phyloP scores from a whole-genome alignment of 2,329 filamentous ascomycete species.

The Elsinoe batatas region DNA sequence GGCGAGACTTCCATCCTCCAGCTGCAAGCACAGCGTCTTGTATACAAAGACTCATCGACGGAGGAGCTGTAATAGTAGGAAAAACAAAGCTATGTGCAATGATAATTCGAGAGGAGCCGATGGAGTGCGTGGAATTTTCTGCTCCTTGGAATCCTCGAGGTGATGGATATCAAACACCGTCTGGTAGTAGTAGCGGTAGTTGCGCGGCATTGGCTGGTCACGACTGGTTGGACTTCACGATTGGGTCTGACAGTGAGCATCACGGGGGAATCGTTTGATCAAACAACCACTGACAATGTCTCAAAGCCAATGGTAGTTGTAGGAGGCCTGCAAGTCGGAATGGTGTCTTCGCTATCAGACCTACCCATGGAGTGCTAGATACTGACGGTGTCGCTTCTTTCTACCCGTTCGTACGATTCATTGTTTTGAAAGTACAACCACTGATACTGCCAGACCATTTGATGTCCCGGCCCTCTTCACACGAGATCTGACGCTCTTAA shows the following conservation, averaged over 20 bases:
- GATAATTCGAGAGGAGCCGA: slow-evolving; percentile 22
- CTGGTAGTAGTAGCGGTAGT: slow-evolving; percentile 26
- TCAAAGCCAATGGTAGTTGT: not conserved
- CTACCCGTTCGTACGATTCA: not conserved
- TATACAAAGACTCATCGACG: slow-evolving; percentile 27
- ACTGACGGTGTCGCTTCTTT: not conserved
- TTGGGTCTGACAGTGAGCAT: slow-evolving; percentile 26
- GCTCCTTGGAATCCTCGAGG: slow-evolving; percentile 31
- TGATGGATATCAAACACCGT: slow-evolving; percentile 28
- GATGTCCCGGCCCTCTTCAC: not conserved
- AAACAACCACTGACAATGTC: not conserved
- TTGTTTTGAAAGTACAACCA: not conserved
- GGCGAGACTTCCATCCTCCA: slow-evolving; percentile 19
- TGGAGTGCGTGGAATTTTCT: slow-evolving; percentile 21
- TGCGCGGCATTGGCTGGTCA: slow-evolving; percentile 30
- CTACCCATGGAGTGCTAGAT: not conserved
- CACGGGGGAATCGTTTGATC: too few species aligned
- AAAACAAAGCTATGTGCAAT: slow-evolving; percentile 29
- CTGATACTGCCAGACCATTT: not conserved
- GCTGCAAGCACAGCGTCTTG: slow-evolving; percentile 25
- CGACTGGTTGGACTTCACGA: slow-evolving; percentile 32
- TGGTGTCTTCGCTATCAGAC: not conserved
- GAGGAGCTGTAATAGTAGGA: slow-evolving; percentile 28
- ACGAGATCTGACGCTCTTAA: not conserved
- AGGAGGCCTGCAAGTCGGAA: not conserved